Conservation (phyloP, 208 protist species). For the Crithidia mellificae region DNA sequence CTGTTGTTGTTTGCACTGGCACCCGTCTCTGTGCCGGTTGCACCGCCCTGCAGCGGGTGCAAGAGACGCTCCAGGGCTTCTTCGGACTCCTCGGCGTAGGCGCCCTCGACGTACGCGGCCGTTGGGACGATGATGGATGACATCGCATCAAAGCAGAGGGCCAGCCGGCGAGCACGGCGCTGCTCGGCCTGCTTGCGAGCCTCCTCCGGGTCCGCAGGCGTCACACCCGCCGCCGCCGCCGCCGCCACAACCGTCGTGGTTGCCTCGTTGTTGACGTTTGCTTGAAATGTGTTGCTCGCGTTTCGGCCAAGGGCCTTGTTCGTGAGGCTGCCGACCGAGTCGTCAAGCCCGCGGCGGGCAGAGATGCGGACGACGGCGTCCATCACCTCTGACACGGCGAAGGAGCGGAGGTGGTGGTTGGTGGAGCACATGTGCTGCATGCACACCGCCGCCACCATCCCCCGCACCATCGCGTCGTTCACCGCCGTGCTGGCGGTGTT, state of each 20-base stretch:
- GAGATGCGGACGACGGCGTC: slow-evolving; percentile 61
- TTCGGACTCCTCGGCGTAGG: slow-evolving; percentile 7
- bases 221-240: slow-evolving; percentile 5
- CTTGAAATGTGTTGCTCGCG: slow-evolving; percentile 11
- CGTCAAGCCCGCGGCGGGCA: slow-evolving; percentile 13
- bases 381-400: slow-evolving; percentile 73
- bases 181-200: slow-evolving; percentile 9
- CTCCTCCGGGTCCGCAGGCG: slow-evolving; percentile 15
- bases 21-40: not conserved
- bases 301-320: slow-evolving; percentile 11
- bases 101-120: slow-evolving; percentile 13
- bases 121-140: slow-evolving; percentile 55
- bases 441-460: slow-evolving; percentile 56
- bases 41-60: slow-evolving; percentile 5
- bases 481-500: not conserved
- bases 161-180: slow-evolving; percentile 34
- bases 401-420: slow-evolving; percentile 61
- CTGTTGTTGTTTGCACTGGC: too few species aligned
- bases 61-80: slow-evolving; percentile 10
- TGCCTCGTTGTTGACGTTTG: not conserved
- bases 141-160: slow-evolving; percentile 64
- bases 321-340: not conserved
- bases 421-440: slow-evolving; percentile 70
- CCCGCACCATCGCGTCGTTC: slow-evolving; percentile 23
- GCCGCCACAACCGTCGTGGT: too few species aligned